Base-by-base conservation (phyloP, 306 rosid genomes). In the Fragaria nilgerrensis region DNA sequence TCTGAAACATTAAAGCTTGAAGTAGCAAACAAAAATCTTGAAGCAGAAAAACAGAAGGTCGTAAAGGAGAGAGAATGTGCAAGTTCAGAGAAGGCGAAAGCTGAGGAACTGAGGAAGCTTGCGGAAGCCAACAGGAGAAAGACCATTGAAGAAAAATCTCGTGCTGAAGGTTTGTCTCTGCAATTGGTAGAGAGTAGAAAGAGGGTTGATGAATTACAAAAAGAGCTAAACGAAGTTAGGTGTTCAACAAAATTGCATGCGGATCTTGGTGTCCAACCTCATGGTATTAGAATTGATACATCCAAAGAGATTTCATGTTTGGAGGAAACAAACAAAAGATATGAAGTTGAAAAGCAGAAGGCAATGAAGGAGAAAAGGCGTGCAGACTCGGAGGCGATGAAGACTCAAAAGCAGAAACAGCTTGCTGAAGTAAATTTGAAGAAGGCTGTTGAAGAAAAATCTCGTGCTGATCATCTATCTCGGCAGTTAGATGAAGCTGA, bases 391-490 rank as follows among this genome's bases (percentile, higher is more conserved):
- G 91, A 76, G 85, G 66, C 65, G 83, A 82, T 64, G 74, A 82
- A 83, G 75, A 66, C 79, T 61, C 85, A 86, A 81, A 74, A 82
- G 78, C 93, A 85, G 82, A 87, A 82, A 80, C 85, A 73, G 10
- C 85, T 77, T 75, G 86, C 81, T 20, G 91, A 86, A 76, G 82
- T 74, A 72, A 88, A 91, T 78, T 77, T 81, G 86, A 94, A 77
- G 85, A 90, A 64, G 75, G 86, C 84, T 53, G 19, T 72, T 77
- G 90, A 84, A 77, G 96, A 86, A 84, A 87, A 90, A 84, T 48
- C 65, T 43, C 84, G 74, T 63, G 85, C 85, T 45, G 90, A 88
- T 84, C 76, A 84, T 83, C 78, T 89, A 77, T 85, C 87, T 82
- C 75, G 27, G 78, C 86, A 89, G 85, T 77, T 90, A 77, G 89